phyloP scores from a whole-genome alignment of 2,329 filamentous ascomycete species.

The Fusarium nematophilum region DNA sequence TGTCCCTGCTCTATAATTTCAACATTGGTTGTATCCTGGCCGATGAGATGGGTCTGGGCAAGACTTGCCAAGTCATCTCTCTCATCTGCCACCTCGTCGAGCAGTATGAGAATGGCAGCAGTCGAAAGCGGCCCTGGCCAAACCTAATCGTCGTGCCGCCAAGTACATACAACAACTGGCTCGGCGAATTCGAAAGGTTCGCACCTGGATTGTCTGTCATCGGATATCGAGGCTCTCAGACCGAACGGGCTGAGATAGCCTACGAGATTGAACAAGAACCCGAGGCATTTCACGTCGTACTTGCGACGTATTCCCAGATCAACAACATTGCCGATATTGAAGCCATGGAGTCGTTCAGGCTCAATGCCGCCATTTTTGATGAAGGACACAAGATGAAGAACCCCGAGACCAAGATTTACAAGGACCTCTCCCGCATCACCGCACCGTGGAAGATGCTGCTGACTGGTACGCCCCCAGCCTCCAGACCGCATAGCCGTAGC shows the following conservation, averaged over 20 bases:
- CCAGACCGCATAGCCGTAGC: neutral
- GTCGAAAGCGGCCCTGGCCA: constrained; percentile 66
- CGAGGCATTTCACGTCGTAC: constrained; percentile 71
- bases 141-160: constrained; percentile 90
- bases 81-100: constrained; percentile 87
- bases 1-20: constrained; percentile 83
- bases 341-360: constrained; percentile 60
- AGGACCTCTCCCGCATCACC: constrained; percentile 79
- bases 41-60: constrained; percentile 97
- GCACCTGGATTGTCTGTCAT: constrained; percentile 81
- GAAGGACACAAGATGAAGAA: constrained; percentile 97
- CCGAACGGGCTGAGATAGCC: constrained; percentile 75
- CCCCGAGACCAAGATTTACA: constrained; percentile 82
- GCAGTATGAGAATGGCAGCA: constrained; percentile 56
- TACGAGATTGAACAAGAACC: constrained; percentile 73
- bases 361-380: constrained; percentile 80
- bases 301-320: constrained; percentile 71
- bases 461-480: constrained; percentile 45
- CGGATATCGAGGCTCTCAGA: constrained; percentile 75
- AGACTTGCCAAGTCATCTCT: constrained; percentile 96
- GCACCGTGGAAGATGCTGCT: constrained; percentile 88
- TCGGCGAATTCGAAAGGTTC: constrained; percentile 88
- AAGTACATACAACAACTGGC: constrained; percentile 96
- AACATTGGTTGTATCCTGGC: constrained; percentile 90
- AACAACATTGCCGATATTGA: constrained; percentile 62